These are phyloP conservation scores for Fusarium abutilonis DNA, from an alignment of 2,329 filamentous ascomycete species.

Conservation along the genomic window DNA sequence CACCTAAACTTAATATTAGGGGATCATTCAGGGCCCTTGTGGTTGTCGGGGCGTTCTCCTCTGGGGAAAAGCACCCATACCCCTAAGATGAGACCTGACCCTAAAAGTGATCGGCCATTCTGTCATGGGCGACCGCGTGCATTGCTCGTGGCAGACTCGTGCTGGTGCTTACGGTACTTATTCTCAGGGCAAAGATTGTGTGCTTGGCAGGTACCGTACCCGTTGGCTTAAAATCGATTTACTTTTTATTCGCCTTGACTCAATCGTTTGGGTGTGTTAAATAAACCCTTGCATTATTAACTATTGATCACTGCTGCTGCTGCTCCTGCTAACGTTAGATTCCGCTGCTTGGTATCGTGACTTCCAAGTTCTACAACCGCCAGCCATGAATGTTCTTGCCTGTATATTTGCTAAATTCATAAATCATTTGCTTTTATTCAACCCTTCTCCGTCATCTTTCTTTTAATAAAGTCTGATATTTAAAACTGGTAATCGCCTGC, in stretches of 20 bases:
- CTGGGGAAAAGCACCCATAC: constrained; percentile 20
- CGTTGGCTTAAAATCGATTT: constrained; percentile 2
- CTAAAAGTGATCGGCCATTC: constrained; percentile 30
- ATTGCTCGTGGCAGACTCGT: constrained; percentile 35
- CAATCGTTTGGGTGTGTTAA: constrained; percentile 14
- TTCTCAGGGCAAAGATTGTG: constrained; percentile 13
- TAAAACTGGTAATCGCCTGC: neutral
- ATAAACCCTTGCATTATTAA: constrained; percentile 28
- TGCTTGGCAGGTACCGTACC: constrained; percentile 12
- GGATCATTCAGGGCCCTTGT: constrained; percentile 12
- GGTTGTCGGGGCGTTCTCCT: constrained; percentile 19
- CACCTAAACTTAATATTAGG: constrained; percentile 12
- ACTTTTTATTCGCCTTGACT: constrained; percentile 19
- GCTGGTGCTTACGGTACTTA: constrained; percentile 24
- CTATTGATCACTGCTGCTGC: constrained; percentile 10
- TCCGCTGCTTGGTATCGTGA: constrained; percentile 18
- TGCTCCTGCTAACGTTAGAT: constrained; percentile 1
- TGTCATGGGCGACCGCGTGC: constrained; percentile 22
- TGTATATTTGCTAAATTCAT: neutral
- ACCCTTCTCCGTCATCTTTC: neutral
- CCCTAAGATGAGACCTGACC: constrained; percentile 18
- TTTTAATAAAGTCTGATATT: neutral
- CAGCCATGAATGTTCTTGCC: constrained; percentile 8
- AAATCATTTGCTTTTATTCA: neutral
- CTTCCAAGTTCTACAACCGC: neutral